These are phyloP conservation scores for Geotrichum europaeum DNA, from an alignment of 1,139 yeast species.

Conservation along the genomic window DNA sequence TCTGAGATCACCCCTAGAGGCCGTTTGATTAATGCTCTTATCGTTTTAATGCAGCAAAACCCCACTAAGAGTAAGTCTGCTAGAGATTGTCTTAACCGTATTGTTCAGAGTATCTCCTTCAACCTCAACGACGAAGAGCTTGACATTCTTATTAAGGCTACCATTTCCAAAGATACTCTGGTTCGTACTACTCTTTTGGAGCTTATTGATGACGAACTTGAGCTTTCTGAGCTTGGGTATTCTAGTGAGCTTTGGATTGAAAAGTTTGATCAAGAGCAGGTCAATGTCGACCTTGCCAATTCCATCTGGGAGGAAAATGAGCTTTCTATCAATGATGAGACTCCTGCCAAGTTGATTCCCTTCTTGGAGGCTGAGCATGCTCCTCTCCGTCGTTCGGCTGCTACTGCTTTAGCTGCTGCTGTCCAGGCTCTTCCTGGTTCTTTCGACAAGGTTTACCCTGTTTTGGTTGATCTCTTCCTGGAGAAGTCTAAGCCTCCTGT, in stretches of 20 bases:
- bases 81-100: conserved; percentile 71
- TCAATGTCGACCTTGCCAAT: conserved; percentile 58
- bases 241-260: conserved; percentile 74
- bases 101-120: conserved; percentile 69
- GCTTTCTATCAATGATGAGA: conserved; percentile 44
- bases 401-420: conserved; percentile 54
- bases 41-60: conserved; percentile 55
- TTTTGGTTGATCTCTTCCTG: conserved; percentile 50
- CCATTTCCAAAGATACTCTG: conserved; percentile 58
- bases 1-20: conserved; percentile 65
- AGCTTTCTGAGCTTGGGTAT: conserved; percentile 51
- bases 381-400: conserved; percentile 53
- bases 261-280: conserved; percentile 64
- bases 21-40: conserved; percentile 53
- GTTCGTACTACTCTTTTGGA: conserved; percentile 78
- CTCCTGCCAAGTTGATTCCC: conserved; percentile 21
- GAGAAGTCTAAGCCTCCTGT: conserved; percentile 69
- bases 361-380: conserved; percentile 21
- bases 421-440: conserved; percentile 33
- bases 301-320: conserved; percentile 83
- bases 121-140: conserved; percentile 55
- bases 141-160: conserved; percentile 49
- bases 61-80: conserved; percentile 77
- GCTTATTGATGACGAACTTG: conserved; percentile 81
- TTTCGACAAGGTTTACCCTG: conserved; percentile 39